These are phyloP conservation scores for Coemansia sp. DNA, from an alignment of 192 early-diverging fungal genomes.

Conservation along the genomic window DNA sequence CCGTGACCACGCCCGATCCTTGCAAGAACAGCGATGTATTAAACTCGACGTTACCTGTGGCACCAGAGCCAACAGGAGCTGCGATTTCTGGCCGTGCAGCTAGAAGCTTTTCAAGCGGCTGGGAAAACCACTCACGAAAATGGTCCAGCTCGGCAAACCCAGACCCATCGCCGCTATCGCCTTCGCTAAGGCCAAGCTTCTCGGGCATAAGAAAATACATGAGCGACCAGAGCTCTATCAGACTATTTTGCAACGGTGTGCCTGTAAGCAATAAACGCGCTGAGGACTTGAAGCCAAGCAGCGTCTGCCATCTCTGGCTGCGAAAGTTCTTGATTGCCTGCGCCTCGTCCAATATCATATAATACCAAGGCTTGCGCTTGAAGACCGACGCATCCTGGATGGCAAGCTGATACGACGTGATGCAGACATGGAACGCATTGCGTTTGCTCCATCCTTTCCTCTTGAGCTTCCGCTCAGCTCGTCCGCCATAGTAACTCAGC, in stretches of 20 bases:
- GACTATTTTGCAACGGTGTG: slow-evolving; percentile 94
- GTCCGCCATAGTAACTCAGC: slow-evolving; percentile 69
- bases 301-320: slow-evolving; percentile 84
- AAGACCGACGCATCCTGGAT: slow-evolving; percentile 69
- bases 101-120: slow-evolving; percentile 81
- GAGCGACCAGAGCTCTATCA: slow-evolving; percentile 85
- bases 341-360: slow-evolving; percentile 93
- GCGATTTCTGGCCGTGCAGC: slow-evolving; percentile 67
- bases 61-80: slow-evolving; percentile 21
- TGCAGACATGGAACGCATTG: slow-evolving; percentile 81
- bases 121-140: slow-evolving; percentile 86
- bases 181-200: slow-evolving; percentile 69
- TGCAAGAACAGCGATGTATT: slow-evolving; percentile 63
- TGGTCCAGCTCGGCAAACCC: slow-evolving; percentile 80
- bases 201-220: slow-evolving; percentile 92
- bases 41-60: slow-evolving; percentile 56
- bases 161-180: slow-evolving; percentile 64
- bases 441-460: slow-evolving; percentile 58
- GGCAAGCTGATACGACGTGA: slow-evolving; percentile 72
- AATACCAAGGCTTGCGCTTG: slow-evolving; percentile 82
- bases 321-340: slow-evolving; percentile 94
- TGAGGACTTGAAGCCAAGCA: slow-evolving; percentile 74
- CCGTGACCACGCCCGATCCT: slow-evolving; percentile 63
- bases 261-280: slow-evolving; percentile 93
- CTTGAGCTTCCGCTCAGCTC: slow-evolving; percentile 51